phyloP scores from a whole-genome alignment of 768 basidiomycete genomes.

The Suillus spraguei region DNA sequence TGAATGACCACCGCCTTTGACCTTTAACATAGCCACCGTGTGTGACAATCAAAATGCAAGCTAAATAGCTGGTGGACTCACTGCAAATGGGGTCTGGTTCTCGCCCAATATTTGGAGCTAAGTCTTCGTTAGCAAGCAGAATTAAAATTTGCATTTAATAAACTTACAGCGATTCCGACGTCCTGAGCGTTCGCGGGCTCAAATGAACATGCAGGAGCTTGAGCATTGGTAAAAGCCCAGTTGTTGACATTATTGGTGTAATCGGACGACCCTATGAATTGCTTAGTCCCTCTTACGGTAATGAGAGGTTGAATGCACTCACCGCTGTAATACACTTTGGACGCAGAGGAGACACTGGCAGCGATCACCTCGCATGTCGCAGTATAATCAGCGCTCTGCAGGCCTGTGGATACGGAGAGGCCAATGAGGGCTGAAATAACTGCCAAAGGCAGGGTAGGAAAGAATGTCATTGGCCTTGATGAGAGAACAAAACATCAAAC shows the following conservation, averaged over 20 bases:
- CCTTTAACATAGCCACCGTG: slow-evolving; percentile 32
- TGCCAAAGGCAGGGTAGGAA: background rate
- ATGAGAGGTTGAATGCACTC: background rate
- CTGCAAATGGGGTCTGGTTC: slow-evolving; percentile 55
- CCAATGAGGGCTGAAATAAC: background rate
- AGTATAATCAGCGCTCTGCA: background rate
- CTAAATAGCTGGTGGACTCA: slow-evolving; percentile 21
- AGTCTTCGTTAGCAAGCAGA: background rate
- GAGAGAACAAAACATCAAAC: background rate
- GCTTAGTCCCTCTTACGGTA: background rate
- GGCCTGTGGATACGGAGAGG: background rate
- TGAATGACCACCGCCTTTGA: slow-evolving; percentile 66
- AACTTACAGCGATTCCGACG: slow-evolving; percentile 46
- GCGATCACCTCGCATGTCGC: slow-evolving; percentile 39
- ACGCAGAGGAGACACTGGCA: slow-evolving; percentile 42
- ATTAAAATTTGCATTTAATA: background rate
- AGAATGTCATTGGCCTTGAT: background rate
- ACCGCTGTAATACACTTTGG: slow-evolving; percentile 50
- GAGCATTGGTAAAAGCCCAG: slow-evolving; percentile 53
- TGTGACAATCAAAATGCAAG: slow-evolving; percentile 7
- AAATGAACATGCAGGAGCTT: slow-evolving; percentile 53
- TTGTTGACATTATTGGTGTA: too few species aligned
- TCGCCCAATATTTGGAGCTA: slow-evolving; percentile 51
- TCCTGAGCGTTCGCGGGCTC: slow-evolving; percentile 59
- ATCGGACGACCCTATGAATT: too few species aligned